Base-by-base conservation (phyloP, 192 early-diverging fungal genomes). In the Phycomyces nitens region DNA sequence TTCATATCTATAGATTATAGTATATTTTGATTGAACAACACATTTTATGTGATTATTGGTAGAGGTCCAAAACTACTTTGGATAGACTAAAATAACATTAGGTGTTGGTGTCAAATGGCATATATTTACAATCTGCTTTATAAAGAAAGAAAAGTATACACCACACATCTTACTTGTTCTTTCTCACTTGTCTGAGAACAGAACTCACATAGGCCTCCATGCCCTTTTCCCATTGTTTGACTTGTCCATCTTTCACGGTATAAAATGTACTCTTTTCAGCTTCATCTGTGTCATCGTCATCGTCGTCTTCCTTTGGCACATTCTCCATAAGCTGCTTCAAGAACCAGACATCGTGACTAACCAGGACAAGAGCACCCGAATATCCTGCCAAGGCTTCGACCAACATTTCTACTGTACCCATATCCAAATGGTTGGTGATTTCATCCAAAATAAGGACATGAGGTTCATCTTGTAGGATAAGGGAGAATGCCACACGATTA, bases 361-460 rank as follows among this genome's bases (percentile, higher is more conserved):
- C 93, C 16, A 93, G 44, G 15, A 96, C 71, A 6, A 95, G 80
- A 1, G 89, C 86, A 2, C 94, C 95, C 5, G 77, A 64, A 61
- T 78, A 95, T 43, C 78, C 81, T 63, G 86, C 80, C 58, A 97
- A 66, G 0, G 87, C 86, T 0, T 87, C 79, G 22, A 88, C 77
- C 27, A 96, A 74, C 11, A 86, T 86, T 29, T 90, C 82, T 55
- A 93, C 89, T 3, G 93, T 91, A 39, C 84, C 81, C 80, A 94
- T 91, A 77, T 97, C 94, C 27, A 97, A 76, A 63, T 91, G 94
- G 64, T 93, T 97, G 7, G 93, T 94, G 58, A 90, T 88, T 63
- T 93, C 91, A 71, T 93, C 91, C 8, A 93, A 77, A 47, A 91
- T 62, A 18, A 91, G 72, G 54, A 93, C 61, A 61, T 93, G 87